phyloP scores from a whole-genome alignment of 306 rosid genomes.

The Quercus alba region DNA sequence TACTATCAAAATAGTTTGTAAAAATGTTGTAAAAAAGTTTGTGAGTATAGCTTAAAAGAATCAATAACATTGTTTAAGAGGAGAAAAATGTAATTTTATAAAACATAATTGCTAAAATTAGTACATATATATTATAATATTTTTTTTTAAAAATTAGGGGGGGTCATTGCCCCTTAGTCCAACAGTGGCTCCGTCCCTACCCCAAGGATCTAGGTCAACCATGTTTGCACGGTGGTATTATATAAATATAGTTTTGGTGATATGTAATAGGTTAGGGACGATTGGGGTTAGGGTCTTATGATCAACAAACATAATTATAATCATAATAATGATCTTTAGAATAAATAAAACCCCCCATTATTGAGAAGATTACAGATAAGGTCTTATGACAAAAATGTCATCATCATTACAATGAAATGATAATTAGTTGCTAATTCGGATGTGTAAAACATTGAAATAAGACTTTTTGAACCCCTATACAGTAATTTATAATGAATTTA shows the following conservation, averaged over 20 bases:
- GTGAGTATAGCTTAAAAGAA: too few relatives aligned
- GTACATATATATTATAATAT: too few relatives aligned
- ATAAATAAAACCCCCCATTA: background rate
- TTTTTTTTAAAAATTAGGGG: too few relatives aligned
- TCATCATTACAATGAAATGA: background rate
- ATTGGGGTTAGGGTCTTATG: background rate
- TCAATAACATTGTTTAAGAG: too few relatives aligned
- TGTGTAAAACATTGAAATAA: background rate
- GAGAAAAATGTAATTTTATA: too few relatives aligned
- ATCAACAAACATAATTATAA: background rate
- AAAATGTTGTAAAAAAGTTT: too few relatives aligned
- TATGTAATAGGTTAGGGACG: background rate
- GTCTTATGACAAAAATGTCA: background rate
- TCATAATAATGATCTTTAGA: background rate
- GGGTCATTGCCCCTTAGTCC: too few relatives aligned
- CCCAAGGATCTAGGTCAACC: too few relatives aligned
- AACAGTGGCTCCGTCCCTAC: too few relatives aligned
- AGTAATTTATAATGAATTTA: background rate
- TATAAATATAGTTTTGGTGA: slow-evolving; percentile 13
- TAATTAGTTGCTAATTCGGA: background rate
- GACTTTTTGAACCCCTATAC: background rate
- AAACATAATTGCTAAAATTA: too few relatives aligned
- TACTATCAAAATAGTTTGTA: too few relatives aligned
- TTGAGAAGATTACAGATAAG: background rate
- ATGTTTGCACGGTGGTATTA: too few relatives aligned